These are phyloP conservation scores for Microascus cirrosus DNA, from an alignment of 2,329 filamentous ascomycete species.

Conservation along the genomic window DNA sequence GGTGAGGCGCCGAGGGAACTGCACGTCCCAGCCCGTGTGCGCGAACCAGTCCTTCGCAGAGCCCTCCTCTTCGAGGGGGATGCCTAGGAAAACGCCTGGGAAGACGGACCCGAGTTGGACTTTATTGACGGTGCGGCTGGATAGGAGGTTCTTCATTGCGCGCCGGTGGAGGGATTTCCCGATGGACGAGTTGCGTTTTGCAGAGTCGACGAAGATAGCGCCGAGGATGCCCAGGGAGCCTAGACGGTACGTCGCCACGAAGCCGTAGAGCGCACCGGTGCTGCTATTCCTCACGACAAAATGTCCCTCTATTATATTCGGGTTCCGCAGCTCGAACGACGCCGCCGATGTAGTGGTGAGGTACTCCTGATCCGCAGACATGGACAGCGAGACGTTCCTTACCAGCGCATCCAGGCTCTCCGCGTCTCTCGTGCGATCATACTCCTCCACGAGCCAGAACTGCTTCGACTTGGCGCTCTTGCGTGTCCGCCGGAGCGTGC, in stretches of 20 bases:
- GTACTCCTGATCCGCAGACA: slow-evolving; percentile 56
- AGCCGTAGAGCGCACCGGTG: slow-evolving; percentile 82
- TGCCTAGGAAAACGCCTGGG: slow-evolving; percentile 77
- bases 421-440: slow-evolving; percentile 68
- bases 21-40: slow-evolving; percentile 77
- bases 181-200: slow-evolving; percentile 77
- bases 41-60: slow-evolving; percentile 67
- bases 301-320: slow-evolving; percentile 67
- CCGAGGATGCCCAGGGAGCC: slow-evolving; percentile 65
- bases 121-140: slow-evolving; percentile 61
- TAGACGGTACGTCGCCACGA: slow-evolving; percentile 79
- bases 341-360: slow-evolving; percentile 58
- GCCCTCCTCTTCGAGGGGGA: slow-evolving; percentile 47
- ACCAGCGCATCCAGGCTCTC: slow-evolving; percentile 66
- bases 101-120: slow-evolving; percentile 74
- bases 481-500: slow-evolving; percentile 76
- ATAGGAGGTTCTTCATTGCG: slow-evolving; percentile 62
- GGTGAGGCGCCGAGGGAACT: slow-evolving; percentile 42
- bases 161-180: slow-evolving; percentile 81
- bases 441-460: slow-evolving; percentile 88
- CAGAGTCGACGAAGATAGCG: slow-evolving; percentile 80
- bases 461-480: slow-evolving; percentile 83
- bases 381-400: slow-evolving; percentile 55
- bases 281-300: slow-evolving; percentile 92
- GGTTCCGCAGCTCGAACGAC: slow-evolving; percentile 64